Percentiles rank a stretch among this genome's conserved stretches.
These are phyloP conservation scores for Scheffersomyces insectosa DNA, from an alignment of 1,139 yeast species.

Conservation along the genomic window DNA sequence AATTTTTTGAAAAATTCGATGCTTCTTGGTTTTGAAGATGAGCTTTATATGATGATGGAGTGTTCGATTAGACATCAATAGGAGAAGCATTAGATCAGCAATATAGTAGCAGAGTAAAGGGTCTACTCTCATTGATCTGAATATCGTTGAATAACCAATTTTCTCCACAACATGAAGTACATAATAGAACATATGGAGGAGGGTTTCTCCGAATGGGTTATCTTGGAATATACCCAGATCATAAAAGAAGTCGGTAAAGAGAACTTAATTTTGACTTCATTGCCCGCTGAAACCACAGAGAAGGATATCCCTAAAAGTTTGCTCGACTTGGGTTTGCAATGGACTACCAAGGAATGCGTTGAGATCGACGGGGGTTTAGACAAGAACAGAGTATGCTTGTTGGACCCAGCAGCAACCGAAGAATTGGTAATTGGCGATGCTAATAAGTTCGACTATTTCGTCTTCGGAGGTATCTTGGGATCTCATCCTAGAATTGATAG, in stretches of 20 bases:
- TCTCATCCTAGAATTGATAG: constrained; percentile 97
- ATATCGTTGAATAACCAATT: too few species aligned
- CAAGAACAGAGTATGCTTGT: constrained; percentile 65
- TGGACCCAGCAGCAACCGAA: constrained; percentile 82
- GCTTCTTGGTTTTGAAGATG: too few species aligned
- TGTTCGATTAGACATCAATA: too few species aligned
- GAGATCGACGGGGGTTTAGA: constrained; percentile 45
- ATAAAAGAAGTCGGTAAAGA: constrained; percentile 77
- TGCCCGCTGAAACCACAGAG: constrained; percentile 63
- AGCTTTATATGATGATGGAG: too few species aligned
- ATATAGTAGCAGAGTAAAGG: too few species aligned
- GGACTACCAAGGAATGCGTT: constrained; percentile 78
- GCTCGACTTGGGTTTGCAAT: constrained; percentile 64
- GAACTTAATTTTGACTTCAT: constrained; percentile 75
- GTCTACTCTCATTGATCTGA: too few species aligned
- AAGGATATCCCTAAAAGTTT: constrained; percentile 66
- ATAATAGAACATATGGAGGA: constrained; percentile 97
- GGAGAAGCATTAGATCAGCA: too few species aligned
- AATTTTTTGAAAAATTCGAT: too few species aligned
- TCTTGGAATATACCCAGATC: constrained; percentile 80
- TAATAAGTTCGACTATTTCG: constrained; percentile 73
- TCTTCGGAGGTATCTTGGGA: constrained; percentile 95
- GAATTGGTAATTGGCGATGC: constrained; percentile 75
- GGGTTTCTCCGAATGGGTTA: constrained; percentile 96
- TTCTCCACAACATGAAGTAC: constrained; percentile 62